Base-by-base conservation (phyloP, 2,329 filamentous ascomycete genomes). In the Fusarium sp. region DNA sequence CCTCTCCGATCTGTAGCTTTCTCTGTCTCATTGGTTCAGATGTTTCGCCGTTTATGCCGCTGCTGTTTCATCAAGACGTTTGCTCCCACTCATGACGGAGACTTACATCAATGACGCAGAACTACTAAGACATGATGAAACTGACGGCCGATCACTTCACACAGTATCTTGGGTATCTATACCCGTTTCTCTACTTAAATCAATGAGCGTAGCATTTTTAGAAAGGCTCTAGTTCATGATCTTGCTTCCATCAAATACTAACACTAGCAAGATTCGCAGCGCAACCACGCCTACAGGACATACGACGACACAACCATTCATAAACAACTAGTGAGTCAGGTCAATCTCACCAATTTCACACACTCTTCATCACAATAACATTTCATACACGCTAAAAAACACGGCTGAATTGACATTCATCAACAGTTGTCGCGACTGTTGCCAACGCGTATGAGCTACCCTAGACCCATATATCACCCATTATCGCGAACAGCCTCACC, bases 181-280 rank as follows among this genome's bases (percentile, higher is more conserved):
- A n/a, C 2, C 5, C 6, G 12, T 30, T 6, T 12, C 10, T 12
- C 2, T 20, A 12, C 20, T 20, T 32, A 14, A 32, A n/a, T 4
- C 0, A 17, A 17, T 20, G 3, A 20, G 27, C 10, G 0, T 12
- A 32, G 27, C 27, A 14, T 11, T 6, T 0, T n/a, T 20, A 20
- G 17, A 14, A 11, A 14, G 17, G n/a, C 11, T 9, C 10, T 52
- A 3, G 4, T 10, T 22, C 2, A 17, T 5, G 12, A 15, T 2
- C 1, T 47, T 5, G n/a, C 6, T 11, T 4, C 12, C 8, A 3
- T 8, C 14, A 25, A 2, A 8, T 8, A 8, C 22, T 10, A 4
- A 2, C 43, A 17, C 6, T 10, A 1, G 22, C 0, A 2, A 1
- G 6, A 4, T 25, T 8, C 8, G 5, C 2, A 8, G 15, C 20